Percentiles rank a stretch among this genome's conserved stretches.
Evolutionary conservation across 2,329 filamentous ascomycete species (phyloP).

Genomic region (Scedosporium apiospermum): DNA sequence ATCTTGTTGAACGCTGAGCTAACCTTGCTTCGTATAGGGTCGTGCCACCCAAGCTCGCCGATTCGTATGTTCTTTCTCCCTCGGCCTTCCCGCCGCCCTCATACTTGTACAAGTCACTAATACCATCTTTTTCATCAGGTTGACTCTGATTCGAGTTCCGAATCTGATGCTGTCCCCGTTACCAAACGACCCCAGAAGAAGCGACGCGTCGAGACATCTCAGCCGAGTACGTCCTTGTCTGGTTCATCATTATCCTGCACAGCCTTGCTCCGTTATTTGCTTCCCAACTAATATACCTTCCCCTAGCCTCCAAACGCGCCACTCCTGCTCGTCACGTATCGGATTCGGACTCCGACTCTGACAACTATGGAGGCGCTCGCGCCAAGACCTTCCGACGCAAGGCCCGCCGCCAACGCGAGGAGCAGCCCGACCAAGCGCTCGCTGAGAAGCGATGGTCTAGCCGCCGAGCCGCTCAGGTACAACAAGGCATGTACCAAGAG

Average conservation of each 20-base stretch:
- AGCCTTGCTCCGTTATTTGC: constrained; percentile 11
- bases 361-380: constrained; percentile 70
- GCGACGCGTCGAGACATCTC: constrained; percentile 56
- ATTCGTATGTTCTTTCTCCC: constrained; percentile 33
- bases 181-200: constrained; percentile 55
- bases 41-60: constrained; percentile 49
- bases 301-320: constrained; percentile 48
- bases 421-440: constrained; percentile 55
- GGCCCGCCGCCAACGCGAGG: constrained; percentile 63
- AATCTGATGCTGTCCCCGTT: constrained; percentile 55
- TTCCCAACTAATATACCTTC: constrained; percentile 4
- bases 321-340: constrained; percentile 46
- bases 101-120: background rate
- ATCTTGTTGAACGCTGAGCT: constrained; percentile 5
- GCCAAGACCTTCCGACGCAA: constrained; percentile 64
- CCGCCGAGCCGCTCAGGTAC: constrained; percentile 66
- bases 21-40: constrained; percentile 28
- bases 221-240: constrained; percentile 42
- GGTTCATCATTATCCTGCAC: background rate
- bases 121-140: constrained; percentile 24
- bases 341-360: constrained; percentile 62
- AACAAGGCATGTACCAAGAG: constrained; percentile 54
- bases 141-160: constrained; percentile 33
- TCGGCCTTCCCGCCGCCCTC: constrained; percentile 4
- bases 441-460: constrained; percentile 88